Evolutionary conservation across 2,329 filamentous ascomycete genomes (phyloP).

Genomic region (Colletotrichum tamarilloi): DNA sequence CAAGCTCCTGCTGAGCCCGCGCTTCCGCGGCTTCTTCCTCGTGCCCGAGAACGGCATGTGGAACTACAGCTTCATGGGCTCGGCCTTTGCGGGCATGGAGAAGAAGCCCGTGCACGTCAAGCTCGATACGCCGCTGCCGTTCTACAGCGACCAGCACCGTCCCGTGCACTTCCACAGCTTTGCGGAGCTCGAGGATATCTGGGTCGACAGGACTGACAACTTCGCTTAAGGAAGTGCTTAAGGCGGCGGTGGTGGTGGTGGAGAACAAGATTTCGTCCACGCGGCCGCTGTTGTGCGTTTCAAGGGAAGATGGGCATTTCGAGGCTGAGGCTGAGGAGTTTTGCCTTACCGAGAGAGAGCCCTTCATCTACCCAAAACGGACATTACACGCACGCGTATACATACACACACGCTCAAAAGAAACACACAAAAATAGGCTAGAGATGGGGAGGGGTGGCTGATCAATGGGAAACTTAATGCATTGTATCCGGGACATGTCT

Average conservation of each 20-base stretch:
- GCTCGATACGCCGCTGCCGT: slow-evolving; percentile 89
- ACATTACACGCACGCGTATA: background rate
- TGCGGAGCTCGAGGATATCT: slow-evolving; percentile 95
- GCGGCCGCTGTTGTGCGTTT: background rate
- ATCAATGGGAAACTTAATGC: slow-evolving; percentile 1
- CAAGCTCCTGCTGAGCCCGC: slow-evolving; percentile 91
- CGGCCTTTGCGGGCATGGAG: slow-evolving; percentile 85
- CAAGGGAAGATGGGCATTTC: background rate
- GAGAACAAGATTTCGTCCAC: background rate
- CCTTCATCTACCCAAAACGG: background rate
- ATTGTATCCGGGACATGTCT: background rate
- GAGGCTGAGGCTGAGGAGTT: background rate
- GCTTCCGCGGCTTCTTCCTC: slow-evolving; percentile 95
- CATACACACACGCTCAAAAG: background rate
- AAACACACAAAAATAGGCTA: background rate
- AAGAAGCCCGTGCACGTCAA: slow-evolving; percentile 93
- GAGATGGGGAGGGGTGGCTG: background rate
- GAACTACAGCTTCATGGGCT: slow-evolving; percentile 99
- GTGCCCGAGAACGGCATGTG: slow-evolving; percentile 90
- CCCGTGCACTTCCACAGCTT: slow-evolving; percentile 98
- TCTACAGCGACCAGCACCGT: slow-evolving; percentile 93
- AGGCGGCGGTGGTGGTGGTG: slow-evolving; percentile 36
- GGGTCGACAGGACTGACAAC: slow-evolving; percentile 92
- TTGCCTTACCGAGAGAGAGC: background rate
- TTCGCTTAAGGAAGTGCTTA: slow-evolving; percentile 73